phyloP scores from a whole-genome alignment of 208 protist genomes.

The Trypanosoma cruzi region DNA sequence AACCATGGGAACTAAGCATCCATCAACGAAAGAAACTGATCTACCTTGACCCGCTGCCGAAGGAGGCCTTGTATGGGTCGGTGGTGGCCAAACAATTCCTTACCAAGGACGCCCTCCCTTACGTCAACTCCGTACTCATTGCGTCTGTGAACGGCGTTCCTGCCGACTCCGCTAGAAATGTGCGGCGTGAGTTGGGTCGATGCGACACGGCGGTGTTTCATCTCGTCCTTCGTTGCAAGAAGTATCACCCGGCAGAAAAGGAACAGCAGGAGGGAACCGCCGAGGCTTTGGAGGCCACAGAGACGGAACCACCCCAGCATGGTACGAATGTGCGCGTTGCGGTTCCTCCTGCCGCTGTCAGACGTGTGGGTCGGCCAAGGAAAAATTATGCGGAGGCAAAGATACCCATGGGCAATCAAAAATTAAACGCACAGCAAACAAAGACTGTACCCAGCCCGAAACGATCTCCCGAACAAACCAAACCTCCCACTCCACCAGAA shows the following conservation, averaged over 20 bases:
- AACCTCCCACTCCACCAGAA: no score
- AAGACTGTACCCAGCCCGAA: no score
- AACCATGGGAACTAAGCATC: slow-evolving; percentile 4
- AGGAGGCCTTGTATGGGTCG: not conserved
- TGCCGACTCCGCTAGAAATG: not conserved
- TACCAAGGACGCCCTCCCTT: not conserved
- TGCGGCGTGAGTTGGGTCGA: slow-evolving; percentile 16
- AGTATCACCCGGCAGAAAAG: not conserved
- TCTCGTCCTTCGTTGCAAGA: not conserved
- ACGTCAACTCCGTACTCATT: not conserved
- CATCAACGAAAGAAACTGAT: slow-evolving; percentile 1
- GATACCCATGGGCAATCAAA: no score
- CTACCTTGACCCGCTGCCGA: slow-evolving; percentile 15
- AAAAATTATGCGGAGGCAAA: no score
- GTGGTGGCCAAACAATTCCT: slow-evolving; percentile 13
- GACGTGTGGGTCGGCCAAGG: no score
- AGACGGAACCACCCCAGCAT: no score
- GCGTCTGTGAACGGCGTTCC: slow-evolving; percentile 17
- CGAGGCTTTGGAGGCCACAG: no score
- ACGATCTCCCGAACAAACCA: no score
- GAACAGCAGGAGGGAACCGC: not conserved
- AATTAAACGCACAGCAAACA: no score
- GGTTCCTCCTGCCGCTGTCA: no score
- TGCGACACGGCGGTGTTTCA: slow-evolving; percentile 7
- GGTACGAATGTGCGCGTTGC: no score